These are phyloP conservation scores for Komagataella phaffii DNA, from an alignment of 805 yeast species.

Conservation along the genomic window DNA sequence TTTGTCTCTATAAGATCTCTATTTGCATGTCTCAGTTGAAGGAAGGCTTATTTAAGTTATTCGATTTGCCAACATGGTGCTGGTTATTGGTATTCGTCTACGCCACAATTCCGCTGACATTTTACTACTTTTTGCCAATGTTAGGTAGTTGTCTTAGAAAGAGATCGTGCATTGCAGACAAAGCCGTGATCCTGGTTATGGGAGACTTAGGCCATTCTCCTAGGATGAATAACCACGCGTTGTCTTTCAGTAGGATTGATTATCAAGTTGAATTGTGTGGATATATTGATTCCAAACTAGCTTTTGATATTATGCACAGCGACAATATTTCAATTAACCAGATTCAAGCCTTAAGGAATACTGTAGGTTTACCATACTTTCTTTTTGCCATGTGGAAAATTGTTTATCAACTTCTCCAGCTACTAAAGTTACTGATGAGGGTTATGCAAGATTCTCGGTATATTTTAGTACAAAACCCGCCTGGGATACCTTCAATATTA, in stretches of 20 bases:
- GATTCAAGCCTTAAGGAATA: constrained; percentile 26
- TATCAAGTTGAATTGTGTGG: constrained; percentile 80
- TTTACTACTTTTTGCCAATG: constrained; percentile 26
- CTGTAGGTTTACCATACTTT: constrained; percentile 32
- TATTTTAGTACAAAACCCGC: constrained; percentile 83
- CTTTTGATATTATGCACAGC: constrained; percentile 35
- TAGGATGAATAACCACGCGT: constrained; percentile 83
- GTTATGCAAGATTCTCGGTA: constrained; percentile 54
- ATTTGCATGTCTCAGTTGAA: constrained; percentile 5
- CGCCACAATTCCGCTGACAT: constrained; percentile 27
- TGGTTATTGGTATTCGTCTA: constrained; percentile 33
- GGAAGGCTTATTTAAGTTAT: constrained; percentile 4
- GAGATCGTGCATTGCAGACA: constrained; percentile 13
- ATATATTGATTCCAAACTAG: constrained; percentile 46
- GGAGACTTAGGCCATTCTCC: constrained; percentile 97
- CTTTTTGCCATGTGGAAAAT: constrained; percentile 50
- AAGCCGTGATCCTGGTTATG: constrained; percentile 67
- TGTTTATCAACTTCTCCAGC: constrained; percentile 32
- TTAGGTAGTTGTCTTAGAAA: constrained; percentile 8
- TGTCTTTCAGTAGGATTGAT: constrained; percentile 55
- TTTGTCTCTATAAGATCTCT: not conserved
- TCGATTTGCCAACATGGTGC: constrained; percentile 22
- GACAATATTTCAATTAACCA: constrained; percentile 36
- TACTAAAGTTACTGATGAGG: constrained; percentile 34
- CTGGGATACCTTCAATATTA: constrained; percentile 71